Evolutionary conservation across 768 basidiomycete genomes (phyloP).

Genomic region (Gyrodon lividus): DNA sequence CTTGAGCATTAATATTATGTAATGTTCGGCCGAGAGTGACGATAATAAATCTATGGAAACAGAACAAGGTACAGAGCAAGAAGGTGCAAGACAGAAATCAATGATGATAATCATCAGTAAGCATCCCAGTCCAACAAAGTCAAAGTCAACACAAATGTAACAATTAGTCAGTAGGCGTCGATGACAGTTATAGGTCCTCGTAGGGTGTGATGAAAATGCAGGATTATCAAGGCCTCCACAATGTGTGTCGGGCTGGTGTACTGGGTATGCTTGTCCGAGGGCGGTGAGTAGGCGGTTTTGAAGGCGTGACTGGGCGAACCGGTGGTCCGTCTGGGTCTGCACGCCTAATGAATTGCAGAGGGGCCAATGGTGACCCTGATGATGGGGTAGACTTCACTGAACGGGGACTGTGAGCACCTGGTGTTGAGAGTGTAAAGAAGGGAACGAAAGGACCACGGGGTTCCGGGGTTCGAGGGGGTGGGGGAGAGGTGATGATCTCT

Average conservation of each 20-base stretch:
- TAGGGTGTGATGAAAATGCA: conserved; percentile 16
- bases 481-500: conserved; percentile 38
- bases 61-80: conserved; percentile 26
- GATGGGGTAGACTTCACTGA: conserved; percentile 52
- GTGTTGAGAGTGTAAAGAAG: conserved; percentile 60
- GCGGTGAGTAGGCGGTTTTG: conserved; percentile 52
- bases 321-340: conserved; percentile 59
- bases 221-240: conserved; percentile 61
- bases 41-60: conserved; percentile 20
- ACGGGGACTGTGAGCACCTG: conserved; percentile 44
- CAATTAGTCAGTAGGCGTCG: conserved; percentile 24
- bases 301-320: conserved; percentile 63
- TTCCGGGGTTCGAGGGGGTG: conserved; percentile 65
- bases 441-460: conserved; percentile 57
- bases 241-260: conserved; percentile 50
- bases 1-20: too few relatives aligned
- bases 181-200: conserved; percentile 17
- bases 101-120: conserved; percentile 16
- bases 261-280: conserved; percentile 39
- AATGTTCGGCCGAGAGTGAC: background rate
- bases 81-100: conserved; percentile 21
- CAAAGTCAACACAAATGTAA: conserved; percentile 30
- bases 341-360: conserved; percentile 82
- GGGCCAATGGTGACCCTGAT: conserved; percentile 71
- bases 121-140: conserved; percentile 26